phyloP scores from a whole-genome alignment of 2,329 filamentous ascomycete genomes.

The Chaetomium globosum region DNA sequence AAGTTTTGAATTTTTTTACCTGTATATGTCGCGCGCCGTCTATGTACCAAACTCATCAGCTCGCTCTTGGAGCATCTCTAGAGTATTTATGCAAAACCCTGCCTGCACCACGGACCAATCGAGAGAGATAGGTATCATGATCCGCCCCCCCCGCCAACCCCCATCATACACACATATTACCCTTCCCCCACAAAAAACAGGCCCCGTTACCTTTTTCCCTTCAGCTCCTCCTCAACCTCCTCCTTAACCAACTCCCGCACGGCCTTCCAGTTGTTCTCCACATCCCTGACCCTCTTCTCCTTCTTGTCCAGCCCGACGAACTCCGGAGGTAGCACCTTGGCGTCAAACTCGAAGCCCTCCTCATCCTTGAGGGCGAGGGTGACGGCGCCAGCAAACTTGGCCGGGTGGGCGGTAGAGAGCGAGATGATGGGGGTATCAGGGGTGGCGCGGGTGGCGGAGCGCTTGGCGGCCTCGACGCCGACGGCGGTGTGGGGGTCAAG shows the following conservation, averaged over 20 bases:
- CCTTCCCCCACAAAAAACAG: background rate
- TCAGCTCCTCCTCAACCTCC: constrained; percentile 69
- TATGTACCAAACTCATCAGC: constrained; percentile 6
- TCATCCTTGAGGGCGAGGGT: constrained; percentile 73
- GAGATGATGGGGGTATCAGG: constrained; percentile 71
- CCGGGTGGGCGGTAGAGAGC: constrained; percentile 90
- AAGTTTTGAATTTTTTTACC: background rate
- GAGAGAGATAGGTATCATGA: background rate
- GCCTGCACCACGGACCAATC: constrained; percentile 2
- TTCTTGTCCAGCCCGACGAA: constrained; percentile 77
- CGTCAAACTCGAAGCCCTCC: constrained; percentile 72
- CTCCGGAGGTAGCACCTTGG: constrained; percentile 75
- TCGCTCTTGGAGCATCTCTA: background rate
- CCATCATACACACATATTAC: constrained; percentile 20
- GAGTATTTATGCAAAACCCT: constrained; percentile 13
- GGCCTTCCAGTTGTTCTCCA: constrained; percentile 71
- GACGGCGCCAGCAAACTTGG: constrained; percentile 88
- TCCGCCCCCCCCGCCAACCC: background rate
- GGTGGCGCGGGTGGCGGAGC: constrained; percentile 63
- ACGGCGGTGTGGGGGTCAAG: constrained; percentile 93
- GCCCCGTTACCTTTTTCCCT: constrained; percentile 16
- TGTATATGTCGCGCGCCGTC: constrained; percentile 18
- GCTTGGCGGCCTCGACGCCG: constrained; percentile 73
- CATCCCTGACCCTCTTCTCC: constrained; percentile 71
- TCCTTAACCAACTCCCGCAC: constrained; percentile 75